Base-by-base conservation (phyloP, 768 basidiomycete species). In the Boletus sp. region DNA sequence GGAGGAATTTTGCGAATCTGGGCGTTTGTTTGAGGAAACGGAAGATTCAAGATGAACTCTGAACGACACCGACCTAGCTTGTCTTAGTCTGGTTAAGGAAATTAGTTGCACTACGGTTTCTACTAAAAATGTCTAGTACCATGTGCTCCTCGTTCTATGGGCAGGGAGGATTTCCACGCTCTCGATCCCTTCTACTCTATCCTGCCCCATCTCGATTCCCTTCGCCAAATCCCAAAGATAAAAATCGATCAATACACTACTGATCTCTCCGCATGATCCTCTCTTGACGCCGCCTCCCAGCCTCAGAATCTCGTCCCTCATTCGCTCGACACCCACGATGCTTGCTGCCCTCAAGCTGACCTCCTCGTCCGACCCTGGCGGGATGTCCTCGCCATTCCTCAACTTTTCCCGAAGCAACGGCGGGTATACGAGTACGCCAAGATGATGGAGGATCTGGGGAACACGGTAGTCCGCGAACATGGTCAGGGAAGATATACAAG, bases 401-500 rank as follows among this genome's bases (percentile, higher is more conserved):
- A 94, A 78, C 39, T 77, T 74, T 17, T 71, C 69, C n/a, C 81
- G 65, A 53, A 96, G 79, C 7, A 78, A 69, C 0, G 80, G 72
- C 0, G 91, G 84, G 73, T 95, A 95, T 2, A 78, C 72, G 44
- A 95, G 76, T 61, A 94, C 86, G 39, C 80, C 77, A 7, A 95
- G 78, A 66, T 92, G 92, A 72, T 95, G 89, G 30, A 96, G 74
- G 55, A 95, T 90, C 68, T 95, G 94, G 2, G 93, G 93, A 6
- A 96, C 90, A 41, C 92, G 84, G 67, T 94, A 94, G 75, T 95
- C 93, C 5, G 94, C 91, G 70, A 96, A 96, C 94, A 94, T 95
- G 20, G 93, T 94, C 11, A 95, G 80, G 48, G 85, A 75, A 49
- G 81, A 78, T 58, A 94, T 90, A 37, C 78, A 77, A 18, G 86